phyloP scores from a whole-genome alignment of 768 basidiomycete genomes.

The Porpolomopsis calyptriformis region DNA sequence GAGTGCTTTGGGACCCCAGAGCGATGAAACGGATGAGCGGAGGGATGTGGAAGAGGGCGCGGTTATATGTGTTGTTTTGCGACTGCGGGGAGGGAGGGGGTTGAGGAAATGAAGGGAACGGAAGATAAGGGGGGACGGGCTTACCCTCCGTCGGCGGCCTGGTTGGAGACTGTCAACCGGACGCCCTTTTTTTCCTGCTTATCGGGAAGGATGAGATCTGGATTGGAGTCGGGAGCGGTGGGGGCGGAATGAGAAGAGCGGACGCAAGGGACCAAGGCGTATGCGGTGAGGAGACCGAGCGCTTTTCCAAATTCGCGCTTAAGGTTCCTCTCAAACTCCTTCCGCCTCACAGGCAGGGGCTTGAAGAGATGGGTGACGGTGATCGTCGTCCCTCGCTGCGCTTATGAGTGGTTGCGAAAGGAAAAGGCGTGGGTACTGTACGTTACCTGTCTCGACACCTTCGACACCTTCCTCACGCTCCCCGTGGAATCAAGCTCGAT shows the following conservation, averaged over 20 bases:
- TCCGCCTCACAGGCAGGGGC: slow-evolving; percentile 80
- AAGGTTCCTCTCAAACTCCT: slow-evolving; percentile 79
- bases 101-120: neutral
- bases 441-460: slow-evolving; percentile 66
- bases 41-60: slow-evolving; percentile 59
- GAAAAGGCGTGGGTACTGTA: neutral
- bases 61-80: slow-evolving; percentile 58
- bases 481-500: slow-evolving; percentile 69
- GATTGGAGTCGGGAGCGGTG: too few species aligned
- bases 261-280: slow-evolving; percentile 82
- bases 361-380: slow-evolving; percentile 61
- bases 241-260: slow-evolving; percentile 45
- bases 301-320: slow-evolving; percentile 89
- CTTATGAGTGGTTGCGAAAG: neutral
- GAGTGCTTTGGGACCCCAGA: slow-evolving; percentile 81
- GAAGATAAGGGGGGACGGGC: slow-evolving; percentile 13
- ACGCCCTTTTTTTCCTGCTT: slow-evolving; percentile 34
- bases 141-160: slow-evolving; percentile 60
- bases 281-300: slow-evolving; percentile 70
- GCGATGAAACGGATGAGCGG: slow-evolving; percentile 51
- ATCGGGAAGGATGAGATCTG: slow-evolving; percentile 21
- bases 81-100: slow-evolving; percentile 26
- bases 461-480: slow-evolving; percentile 41
- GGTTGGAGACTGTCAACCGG: slow-evolving; percentile 64
- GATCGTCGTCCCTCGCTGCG: slow-evolving; percentile 81